Conservation (phyloP, 768 basidiomycete species). For the Trametes punicea region DNA sequence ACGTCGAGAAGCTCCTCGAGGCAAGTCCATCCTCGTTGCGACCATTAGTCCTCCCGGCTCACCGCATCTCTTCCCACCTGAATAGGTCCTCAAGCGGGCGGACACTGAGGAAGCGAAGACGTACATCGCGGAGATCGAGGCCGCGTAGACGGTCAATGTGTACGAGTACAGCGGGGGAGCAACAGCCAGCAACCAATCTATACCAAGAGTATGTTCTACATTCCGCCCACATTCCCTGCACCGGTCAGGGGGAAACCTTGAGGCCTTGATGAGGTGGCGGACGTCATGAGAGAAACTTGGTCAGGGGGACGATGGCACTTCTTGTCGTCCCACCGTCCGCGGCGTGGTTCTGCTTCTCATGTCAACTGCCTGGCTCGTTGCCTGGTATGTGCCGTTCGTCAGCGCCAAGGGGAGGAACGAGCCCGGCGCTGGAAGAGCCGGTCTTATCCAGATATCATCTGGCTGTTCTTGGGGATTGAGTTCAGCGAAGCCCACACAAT, state of each 20-base stretch:
- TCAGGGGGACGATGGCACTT: not conserved
- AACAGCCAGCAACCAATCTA: not conserved
- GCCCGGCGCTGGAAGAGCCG: not conserved
- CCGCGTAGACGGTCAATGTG: slow-evolving; percentile 31
- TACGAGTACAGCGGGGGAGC: not conserved
- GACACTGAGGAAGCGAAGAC: slow-evolving; percentile 26
- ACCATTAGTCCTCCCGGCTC: not conserved
- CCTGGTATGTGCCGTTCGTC: slow-evolving; percentile 5
- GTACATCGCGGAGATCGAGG: slow-evolving; percentile 48
- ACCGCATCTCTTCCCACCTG: slow-evolving; percentile 8
- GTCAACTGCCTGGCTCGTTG: slow-evolving; percentile 9
- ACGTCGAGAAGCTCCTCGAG: slow-evolving; percentile 71
- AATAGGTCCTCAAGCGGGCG: slow-evolving; percentile 54
- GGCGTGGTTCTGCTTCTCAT: slow-evolving; percentile 1
- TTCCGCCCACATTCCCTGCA: not conserved
- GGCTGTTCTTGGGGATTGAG: not conserved
- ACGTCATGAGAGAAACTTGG: not conserved
- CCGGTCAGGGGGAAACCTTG: not conserved
- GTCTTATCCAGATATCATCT: not conserved
- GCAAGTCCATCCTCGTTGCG: slow-evolving; percentile 38
- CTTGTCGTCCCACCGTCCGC: not conserved
- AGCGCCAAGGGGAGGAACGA: not conserved
- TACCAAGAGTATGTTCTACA: not conserved
- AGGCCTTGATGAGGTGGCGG: not conserved
- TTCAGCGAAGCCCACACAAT: slow-evolving; percentile 5